phyloP scores from a whole-genome alignment of 495 filamentous ascomycete genomes.

The Mytilinidion resinicola region DNA sequence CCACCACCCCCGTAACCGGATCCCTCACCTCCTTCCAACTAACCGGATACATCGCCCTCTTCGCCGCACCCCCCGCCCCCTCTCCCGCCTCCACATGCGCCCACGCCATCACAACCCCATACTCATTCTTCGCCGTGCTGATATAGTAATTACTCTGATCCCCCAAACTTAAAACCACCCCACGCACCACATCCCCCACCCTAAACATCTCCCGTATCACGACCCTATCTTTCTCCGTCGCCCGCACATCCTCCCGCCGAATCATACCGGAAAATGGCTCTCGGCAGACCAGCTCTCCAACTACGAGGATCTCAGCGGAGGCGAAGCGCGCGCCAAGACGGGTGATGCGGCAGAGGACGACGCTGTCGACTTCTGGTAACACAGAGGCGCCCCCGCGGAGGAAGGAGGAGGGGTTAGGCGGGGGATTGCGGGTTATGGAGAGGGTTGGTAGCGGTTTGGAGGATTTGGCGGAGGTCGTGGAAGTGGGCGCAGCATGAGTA shows the following conservation, averaged over 20 bases:
- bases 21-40: slow-evolving; percentile 94
- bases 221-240: slow-evolving; percentile 92
- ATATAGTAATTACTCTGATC: slow-evolving; percentile 94
- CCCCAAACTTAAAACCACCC: slow-evolving; percentile 75
- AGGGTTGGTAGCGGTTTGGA: slow-evolving; percentile 28
- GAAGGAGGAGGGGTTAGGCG: slow-evolving; percentile 36
- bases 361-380: slow-evolving; percentile 70
- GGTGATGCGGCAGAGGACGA: slow-evolving; percentile 76
- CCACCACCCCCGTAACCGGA: slow-evolving; percentile 66
- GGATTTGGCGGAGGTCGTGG: slow-evolving; percentile 36
- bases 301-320: slow-evolving; percentile 71
- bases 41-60: slow-evolving; percentile 83
- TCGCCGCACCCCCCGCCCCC: slow-evolving; percentile 83
- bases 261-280: slow-evolving; percentile 39
- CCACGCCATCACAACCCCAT: slow-evolving; percentile 92
- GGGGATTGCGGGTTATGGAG: slow-evolving; percentile 33
- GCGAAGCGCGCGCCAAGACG: slow-evolving; percentile 79
- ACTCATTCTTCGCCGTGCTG: slow-evolving; percentile 78
- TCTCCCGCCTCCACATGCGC: slow-evolving; percentile 88
- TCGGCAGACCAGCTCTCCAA: slow-evolving; percentile 50
- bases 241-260: slow-evolving; percentile 82
- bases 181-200: slow-evolving; percentile 87
- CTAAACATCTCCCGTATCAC: slow-evolving; percentile 86
- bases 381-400: slow-evolving; percentile 54
- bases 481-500: slow-evolving; percentile 26